Evolutionary conservation across 345 rosid species (phyloP), one percentile per base, ranked within the genome.

Genomic region (Rhodamnia rubescens): DNA sequence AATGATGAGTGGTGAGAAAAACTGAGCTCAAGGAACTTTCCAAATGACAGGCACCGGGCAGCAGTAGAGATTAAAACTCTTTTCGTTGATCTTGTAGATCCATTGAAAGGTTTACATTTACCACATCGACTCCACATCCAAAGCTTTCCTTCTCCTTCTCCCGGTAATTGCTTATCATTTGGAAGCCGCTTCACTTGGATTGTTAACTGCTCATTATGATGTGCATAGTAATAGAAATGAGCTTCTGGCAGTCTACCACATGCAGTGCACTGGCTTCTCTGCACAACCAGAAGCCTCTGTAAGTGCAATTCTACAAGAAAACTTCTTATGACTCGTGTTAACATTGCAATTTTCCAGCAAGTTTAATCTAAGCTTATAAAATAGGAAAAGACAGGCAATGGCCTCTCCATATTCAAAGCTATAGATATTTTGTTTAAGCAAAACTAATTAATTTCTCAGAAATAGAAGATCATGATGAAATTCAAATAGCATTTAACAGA

Each of bases 71-170:
- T 86, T 82, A 94, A 84, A 53, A 97, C 98, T 89, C 99, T 93
- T 90, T 94, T 96, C 27, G 99, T 94, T 75, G 97, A 90, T 85
- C 86, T 92, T 32, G 89, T 85, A n/a, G 59, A 83, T 74, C 93
- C 93, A 87, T 85, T 92, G 81, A 87, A 90, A 86, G 88, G 84
- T 86, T 89, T 92, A 89, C 99, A 97, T 92, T 93, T 93, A 56
- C 94, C 91, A 86, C 99, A 97, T 49, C 95, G 85, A 88, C 98
- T 92, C 99, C 99, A 97, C 99, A 96, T 97, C 99, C 99, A 97
- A 84, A 97, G 89, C 91, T 96, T 96, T 87, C 95, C 95, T 89
- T 93, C 90, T 53, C 85, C 91, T 88, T 92, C 95, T 84, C 98
- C 97, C 44, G 98, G 87, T 87, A 96, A 91, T 85, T 53, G 47